phyloP scores from a whole-genome alignment of 179 eudicot genomes.

The Vitellaria paradoxa region DNA sequence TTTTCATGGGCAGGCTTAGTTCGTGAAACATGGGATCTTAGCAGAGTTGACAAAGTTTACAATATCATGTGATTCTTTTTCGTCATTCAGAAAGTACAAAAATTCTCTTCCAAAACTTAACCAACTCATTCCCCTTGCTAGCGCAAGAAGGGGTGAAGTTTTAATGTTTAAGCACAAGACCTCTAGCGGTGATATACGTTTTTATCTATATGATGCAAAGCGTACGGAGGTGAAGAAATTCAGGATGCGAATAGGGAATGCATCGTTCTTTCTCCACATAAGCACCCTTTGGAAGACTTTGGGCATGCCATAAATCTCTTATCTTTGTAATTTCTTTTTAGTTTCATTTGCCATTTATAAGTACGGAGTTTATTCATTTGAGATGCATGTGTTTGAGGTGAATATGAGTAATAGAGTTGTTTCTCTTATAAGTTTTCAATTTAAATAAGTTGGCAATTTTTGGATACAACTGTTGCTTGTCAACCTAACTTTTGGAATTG shows the following conservation, averaged over 20 bases:
- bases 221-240: conserved; percentile 3
- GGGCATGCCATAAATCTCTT: neutral
- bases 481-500: too few species aligned
- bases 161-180: neutral
- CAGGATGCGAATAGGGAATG: neutral
- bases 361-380: too few species aligned
- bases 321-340: too few species aligned
- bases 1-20: neutral
- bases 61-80: too few species aligned
- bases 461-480: too few species aligned
- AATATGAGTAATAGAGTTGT: too few species aligned
- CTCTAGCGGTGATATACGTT: neutral
- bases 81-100: neutral
- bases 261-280: neutral
- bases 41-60: neutral
- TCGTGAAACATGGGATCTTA: neutral
- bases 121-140: conserved; percentile 3
- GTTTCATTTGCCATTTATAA: too few species aligned
- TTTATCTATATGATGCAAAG: neutral
- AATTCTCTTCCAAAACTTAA: neutral
- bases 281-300: neutral
- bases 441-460: too few species aligned
- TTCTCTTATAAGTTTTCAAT: too few species aligned
- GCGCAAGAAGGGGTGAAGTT: neutral
- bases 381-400: too few species aligned